phyloP scores from a whole-genome alignment of 2,329 filamentous ascomycete genomes.

The Aspergillus fumigatiaffinis region DNA sequence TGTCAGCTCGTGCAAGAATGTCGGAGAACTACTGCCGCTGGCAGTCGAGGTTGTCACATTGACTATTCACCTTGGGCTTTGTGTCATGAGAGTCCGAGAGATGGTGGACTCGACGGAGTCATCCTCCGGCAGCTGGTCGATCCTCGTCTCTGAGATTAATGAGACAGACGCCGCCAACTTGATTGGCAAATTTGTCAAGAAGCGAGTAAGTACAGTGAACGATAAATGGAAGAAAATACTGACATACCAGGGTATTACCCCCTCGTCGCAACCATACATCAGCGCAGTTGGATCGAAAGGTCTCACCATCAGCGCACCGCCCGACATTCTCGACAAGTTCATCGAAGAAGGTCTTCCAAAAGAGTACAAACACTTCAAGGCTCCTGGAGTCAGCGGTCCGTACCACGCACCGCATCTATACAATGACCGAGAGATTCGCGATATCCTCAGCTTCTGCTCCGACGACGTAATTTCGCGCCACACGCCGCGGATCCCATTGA shows the following conservation, averaged over 20 bases:
- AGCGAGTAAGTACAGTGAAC: slow-evolving; percentile 21
- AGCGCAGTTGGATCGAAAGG: slow-evolving; percentile 58
- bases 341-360: slow-evolving; percentile 49
- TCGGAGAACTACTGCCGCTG: slow-evolving; percentile 40
- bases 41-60: slow-evolving; percentile 41
- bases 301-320: slow-evolving; percentile 58
- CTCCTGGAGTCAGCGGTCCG: slow-evolving; percentile 52
- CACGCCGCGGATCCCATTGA: slow-evolving; percentile 30
- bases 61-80: slow-evolving; percentile 43
- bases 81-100: slow-evolving; percentile 35
- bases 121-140: slow-evolving; percentile 37
- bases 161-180: slow-evolving; percentile 25
- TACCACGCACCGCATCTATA: slow-evolving; percentile 58
- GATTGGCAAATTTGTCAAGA: slow-evolving; percentile 20
- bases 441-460: slow-evolving; percentile 43
- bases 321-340: slow-evolving; percentile 49
- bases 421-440: slow-evolving; percentile 47
- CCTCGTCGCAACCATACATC: slow-evolving; percentile 53
- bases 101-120: slow-evolving; percentile 30
- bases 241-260: slow-evolving; percentile 40
- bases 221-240: not conserved
- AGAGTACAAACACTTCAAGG: slow-evolving; percentile 49
- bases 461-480: slow-evolving; percentile 24
- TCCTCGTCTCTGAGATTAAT: slow-evolving; percentile 37
- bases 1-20: slow-evolving; percentile 36